Evolutionary conservation across 371 early-diverging fungal genomes (phyloP), one percentile per base, ranked within the genome.

Genomic region (Syncephalis fuscata): DNA sequence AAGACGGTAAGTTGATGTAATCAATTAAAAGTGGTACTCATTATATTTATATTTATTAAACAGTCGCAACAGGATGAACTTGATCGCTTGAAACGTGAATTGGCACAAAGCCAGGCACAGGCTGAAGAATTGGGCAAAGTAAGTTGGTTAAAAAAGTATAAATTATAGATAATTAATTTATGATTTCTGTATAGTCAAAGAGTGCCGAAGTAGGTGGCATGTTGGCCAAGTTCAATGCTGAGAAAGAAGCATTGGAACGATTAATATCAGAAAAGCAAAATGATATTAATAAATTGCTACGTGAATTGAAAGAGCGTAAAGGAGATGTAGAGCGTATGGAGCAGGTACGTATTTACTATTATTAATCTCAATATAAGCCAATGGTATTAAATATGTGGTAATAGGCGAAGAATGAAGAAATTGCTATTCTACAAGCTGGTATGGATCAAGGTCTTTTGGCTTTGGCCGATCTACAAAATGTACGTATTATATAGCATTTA

Each of bases 381-480:
- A 24, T 8, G 21, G 14, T 1, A 16, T 15, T n/a, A 49, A 21
- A n/a, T n/a, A 19, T 43, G 20, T 43, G 20, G 21, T 11, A 43
- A 1, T 22, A 45, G 58, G 17, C 40, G 57, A 90, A 87, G 61
- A 88, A 91, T 51, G 92, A 91, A 50, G 96, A 95, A 50, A 72
- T 85, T 46, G 75, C 79, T 3, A 83, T 92, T 1, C 66, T 91
- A 23, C 90, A 92, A 64, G 81, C 86, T n/a, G 90, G 88, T 26
- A 74, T 96, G 74, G 96, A 94, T 63, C 92, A 96, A 67, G 85
- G 88, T 45, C 67, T 96, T 48, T 52, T 79, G 24, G 88, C 89
- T 49, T 65, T 96, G 53, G 76, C 84, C 15, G 73, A 82, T 47
- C 54, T 85, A 51, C 84, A 86, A 61, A 70, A 81, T 63, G 76